Base-by-base conservation (phyloP, 2,329 filamentous ascomycete species). In the Huntiella decipiens region DNA sequence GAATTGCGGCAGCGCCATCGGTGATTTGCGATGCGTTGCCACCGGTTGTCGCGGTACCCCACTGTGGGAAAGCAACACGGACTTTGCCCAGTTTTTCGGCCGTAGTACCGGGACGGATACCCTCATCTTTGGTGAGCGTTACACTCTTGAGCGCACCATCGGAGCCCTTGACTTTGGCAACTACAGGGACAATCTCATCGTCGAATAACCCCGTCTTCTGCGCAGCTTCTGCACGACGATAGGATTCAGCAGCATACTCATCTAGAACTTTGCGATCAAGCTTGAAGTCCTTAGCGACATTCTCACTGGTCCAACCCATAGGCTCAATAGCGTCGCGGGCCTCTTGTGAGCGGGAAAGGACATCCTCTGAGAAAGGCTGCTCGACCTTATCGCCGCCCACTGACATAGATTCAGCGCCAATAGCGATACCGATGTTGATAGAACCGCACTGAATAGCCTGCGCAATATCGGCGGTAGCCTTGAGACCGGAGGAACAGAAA, bases 271-370 rank as follows among this genome's bases (percentile, higher is more conserved):
- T 77, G 51, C 91, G 75, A 2, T 74, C 66, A 59, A 98, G 79
- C 58, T 80, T 74, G 62, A 96, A 96, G 65, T 96, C 91, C 42
- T 76, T 76, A 55, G 80, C 85, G 22, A 98, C 86, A 59, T 96
- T 96, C 68, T 98, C 91, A 50, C 81, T 88, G 2, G 91, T 98
- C 74, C 93, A 92, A 16, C 91, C 91, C 91, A 98, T 98, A 53
- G 88, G 82, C 70, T 86, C 75, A 75, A 88, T 75, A 70, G 86
- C 91, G 65, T 96, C 88, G 40, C 63, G 63, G 0, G 85, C 74
- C 58, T 95, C 84, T 59, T 85, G 80, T 64, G 72, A 81, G 56
- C 70, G 66, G 54, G 66, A 60, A 40, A 83, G 66, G n/a, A 49
- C 47, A 52, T 79, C 77, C 52, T 80, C 76, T 60, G 85, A 78